A percentile compares a stretch with the other conserved stretches of the same genome.
These are phyloP conservation scores for Xenosphaeropsis pyriputrescens DNA, from an alignment of 2,329 filamentous ascomycete genomes.

Conservation along the genomic window DNA sequence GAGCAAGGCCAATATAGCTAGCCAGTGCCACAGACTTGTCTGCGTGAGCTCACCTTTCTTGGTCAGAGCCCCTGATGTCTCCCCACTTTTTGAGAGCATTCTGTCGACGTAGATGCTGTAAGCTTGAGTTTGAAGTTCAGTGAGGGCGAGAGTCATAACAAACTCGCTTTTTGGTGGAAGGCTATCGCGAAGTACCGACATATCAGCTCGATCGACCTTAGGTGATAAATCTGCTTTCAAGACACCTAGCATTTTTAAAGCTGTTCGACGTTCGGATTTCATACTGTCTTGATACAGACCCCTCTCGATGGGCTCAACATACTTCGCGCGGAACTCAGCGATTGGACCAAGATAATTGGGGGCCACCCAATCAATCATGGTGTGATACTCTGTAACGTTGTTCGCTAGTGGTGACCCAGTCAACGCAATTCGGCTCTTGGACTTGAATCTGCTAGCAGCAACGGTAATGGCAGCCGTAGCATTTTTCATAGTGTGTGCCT, in stretches of 20 bases:
- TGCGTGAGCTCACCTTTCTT: constrained; percentile 20
- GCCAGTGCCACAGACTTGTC: constrained; percentile 36
- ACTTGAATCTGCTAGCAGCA: constrained; percentile 43
- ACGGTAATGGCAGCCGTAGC: constrained; percentile 31
- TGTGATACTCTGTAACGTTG: constrained; percentile 68
- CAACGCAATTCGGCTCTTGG: constrained; percentile 62
- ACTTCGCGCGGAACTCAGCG: constrained; percentile 55
- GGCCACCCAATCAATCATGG: constrained; percentile 81
- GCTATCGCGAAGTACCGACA: constrained; percentile 47
- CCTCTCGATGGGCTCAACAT: constrained; percentile 54
- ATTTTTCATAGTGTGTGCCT: constrained; percentile 73
- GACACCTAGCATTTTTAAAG: constrained; percentile 51
- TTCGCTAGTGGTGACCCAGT: constrained; percentile 82
- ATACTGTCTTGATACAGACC: constrained; percentile 57
- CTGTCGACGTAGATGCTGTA: constrained; percentile 38
- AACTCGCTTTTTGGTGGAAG: constrained; percentile 72
- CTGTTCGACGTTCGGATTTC: constrained; percentile 34
- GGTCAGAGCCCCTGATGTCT: constrained; percentile 6
- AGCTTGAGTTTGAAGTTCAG: constrained; percentile 42
- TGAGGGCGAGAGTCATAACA: constrained; percentile 60
- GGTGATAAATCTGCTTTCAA: constrained; percentile 60
- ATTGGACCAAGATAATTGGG: constrained; percentile 60
- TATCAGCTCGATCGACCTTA: constrained; percentile 65
- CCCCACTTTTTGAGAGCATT: no score
- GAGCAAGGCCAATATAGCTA: constrained; percentile 34